phyloP scores from a whole-genome alignment of 495 filamentous ascomycete species.

The Penicillium waksmanii region DNA sequence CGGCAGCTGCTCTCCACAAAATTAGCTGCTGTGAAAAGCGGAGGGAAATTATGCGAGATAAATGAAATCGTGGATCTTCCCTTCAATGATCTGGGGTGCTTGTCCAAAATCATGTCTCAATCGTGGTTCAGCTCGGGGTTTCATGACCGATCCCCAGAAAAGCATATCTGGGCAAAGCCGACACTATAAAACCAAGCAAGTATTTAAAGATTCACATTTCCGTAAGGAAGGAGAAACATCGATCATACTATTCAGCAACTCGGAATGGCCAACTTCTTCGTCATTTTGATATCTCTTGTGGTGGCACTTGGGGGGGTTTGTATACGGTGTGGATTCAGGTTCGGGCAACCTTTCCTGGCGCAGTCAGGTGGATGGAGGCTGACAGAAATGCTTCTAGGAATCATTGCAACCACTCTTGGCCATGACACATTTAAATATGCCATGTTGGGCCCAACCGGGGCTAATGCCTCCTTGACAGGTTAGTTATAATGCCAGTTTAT shows the following conservation, averaged over 20 bases:
- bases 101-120: not conserved
- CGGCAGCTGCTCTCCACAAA: not conserved
- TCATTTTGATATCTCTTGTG: not conserved
- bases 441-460: constrained; percentile 25
- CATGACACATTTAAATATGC: constrained; percentile 33
- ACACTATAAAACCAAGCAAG: not conserved
- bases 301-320: not conserved
- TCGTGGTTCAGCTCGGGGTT: not conserved
- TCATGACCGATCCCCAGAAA: not conserved
- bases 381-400: constrained; percentile 18
- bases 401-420: constrained; percentile 34
- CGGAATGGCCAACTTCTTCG: not conserved
- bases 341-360: not conserved
- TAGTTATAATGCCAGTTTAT: not conserved
- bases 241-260: not conserved
- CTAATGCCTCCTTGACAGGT: constrained; percentile 23
- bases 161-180: not conserved
- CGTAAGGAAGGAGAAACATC: too few relatives aligned
- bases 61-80: not conserved
- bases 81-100: not conserved
- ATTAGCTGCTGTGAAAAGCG: not conserved
- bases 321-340: not conserved
- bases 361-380: not conserved
- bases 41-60: not conserved
- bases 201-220: not conserved